Conservation (phyloP, 768 basidiomycete species). For the Mycena rosella region DNA sequence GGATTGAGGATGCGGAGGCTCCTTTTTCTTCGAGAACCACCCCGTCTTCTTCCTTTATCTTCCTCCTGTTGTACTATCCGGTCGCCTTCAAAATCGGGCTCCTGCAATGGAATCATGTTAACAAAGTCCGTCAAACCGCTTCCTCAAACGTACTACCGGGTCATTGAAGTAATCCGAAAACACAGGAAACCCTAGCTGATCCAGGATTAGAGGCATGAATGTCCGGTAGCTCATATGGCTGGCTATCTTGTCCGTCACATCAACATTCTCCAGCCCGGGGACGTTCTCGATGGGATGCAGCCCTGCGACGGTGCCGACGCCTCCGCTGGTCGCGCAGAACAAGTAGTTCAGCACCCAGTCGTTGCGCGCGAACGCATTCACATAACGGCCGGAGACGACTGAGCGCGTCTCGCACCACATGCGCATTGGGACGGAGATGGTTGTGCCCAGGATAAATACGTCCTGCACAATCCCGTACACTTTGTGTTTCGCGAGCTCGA, state of each 20-base stretch:
- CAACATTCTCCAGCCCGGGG: constrained; percentile 95
- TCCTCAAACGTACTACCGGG: constrained; percentile 77
- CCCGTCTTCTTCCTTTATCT: constrained; percentile 70
- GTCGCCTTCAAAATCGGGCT: constrained; percentile 83
- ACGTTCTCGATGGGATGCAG: constrained; percentile 86
- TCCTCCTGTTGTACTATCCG: constrained; percentile 77
- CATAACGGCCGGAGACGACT: constrained; percentile 91
- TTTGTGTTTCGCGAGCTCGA: constrained; percentile 90
- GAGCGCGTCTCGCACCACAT: constrained; percentile 88
- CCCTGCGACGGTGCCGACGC: constrained; percentile 93
- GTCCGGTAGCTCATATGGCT: constrained; percentile 97
- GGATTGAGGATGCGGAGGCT: constrained; percentile 46
- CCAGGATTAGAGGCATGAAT: constrained; percentile 95
- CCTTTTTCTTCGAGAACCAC: constrained; percentile 72
- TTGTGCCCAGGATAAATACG: constrained; percentile 93
- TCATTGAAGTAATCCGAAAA: constrained; percentile 97
- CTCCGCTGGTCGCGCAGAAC: constrained; percentile 94
- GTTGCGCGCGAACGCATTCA: constrained; percentile 88
- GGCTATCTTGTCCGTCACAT: constrained; percentile 92
- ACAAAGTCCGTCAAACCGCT: constrained; percentile 21
- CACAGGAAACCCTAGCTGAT: constrained; percentile 94
- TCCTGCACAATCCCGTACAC: constrained; percentile 97
- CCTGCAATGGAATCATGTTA: constrained; percentile 55
- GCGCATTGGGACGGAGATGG: constrained; percentile 83
- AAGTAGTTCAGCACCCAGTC: constrained; percentile 99